Conservation (phyloP, 345 rosid genomes). For the Jatropha curcas region DNA sequence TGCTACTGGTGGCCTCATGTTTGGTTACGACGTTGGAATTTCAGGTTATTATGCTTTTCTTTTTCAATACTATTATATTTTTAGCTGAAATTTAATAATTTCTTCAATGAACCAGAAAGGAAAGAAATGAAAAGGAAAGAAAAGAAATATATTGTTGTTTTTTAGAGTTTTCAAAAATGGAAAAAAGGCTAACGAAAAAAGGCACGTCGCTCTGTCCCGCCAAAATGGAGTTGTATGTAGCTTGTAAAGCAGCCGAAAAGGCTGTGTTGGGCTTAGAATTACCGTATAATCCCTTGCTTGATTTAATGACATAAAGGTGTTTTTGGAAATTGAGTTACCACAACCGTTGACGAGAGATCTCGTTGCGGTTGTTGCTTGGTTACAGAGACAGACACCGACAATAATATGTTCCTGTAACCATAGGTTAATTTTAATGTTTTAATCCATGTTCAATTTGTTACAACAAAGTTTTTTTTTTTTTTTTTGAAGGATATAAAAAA, state of each 20-base stretch:
- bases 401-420: no score
- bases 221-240: conserved; percentile 18
- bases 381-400: neutral
- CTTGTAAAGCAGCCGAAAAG: neutral
- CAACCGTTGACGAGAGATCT: neutral
- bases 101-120: neutral
- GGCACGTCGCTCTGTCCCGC: conserved; percentile 15
- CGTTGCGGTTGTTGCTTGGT: neutral
- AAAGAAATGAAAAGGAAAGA: neutral
- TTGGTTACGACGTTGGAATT: conserved; percentile 90
- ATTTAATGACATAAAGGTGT: neutral
- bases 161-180: neutral
- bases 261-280: neutral
- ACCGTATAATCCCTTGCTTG: neutral
- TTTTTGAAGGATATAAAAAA: no score
- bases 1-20: conserved; percentile 98
- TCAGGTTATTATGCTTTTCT: conserved; percentile 48
- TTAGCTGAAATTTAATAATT: neutral
- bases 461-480: no score
- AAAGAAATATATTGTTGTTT: no score
- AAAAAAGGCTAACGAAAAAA: neutral
- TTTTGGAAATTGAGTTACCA: neutral
- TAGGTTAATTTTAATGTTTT: no score
- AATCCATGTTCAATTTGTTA: no score
- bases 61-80: neutral